These are phyloP conservation scores for Mitragyna speciosa DNA, from an alignment of 257 asterid species.

Conservation along the genomic window DNA sequence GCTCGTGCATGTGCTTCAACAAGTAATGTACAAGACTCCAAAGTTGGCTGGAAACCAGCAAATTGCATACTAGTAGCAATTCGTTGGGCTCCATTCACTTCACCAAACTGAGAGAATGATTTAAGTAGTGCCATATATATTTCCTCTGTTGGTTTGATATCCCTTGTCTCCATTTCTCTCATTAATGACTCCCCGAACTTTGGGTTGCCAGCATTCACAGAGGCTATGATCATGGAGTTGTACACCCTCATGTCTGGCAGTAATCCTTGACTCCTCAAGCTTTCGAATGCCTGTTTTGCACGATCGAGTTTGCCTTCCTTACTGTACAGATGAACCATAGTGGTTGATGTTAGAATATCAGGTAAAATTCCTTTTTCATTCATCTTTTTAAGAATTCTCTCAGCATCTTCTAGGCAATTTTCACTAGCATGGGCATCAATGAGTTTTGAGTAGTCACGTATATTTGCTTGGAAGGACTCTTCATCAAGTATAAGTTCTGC, in stretches of 20 bases:
- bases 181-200: conserved; percentile 38
- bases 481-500: conserved; percentile 71
- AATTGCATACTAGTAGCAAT: conserved; percentile 51
- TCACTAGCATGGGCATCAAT: conserved; percentile 55
- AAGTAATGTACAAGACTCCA: conserved; percentile 55
- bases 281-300: conserved; percentile 55
- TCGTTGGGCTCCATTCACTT: conserved; percentile 37
- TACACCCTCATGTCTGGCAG: conserved; percentile 60
- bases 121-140: conserved; percentile 65
- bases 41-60: conserved; percentile 41
- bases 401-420: conserved; percentile 59
- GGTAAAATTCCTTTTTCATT: conserved; percentile 57
- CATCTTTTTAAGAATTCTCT: conserved; percentile 76
- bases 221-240: conserved; percentile 65
- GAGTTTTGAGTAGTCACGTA: conserved; percentile 70
- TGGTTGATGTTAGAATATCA: conserved; percentile 53
- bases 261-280: conserved; percentile 49
- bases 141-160: conserved; percentile 52
- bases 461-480: conserved; percentile 67
- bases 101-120: conserved; percentile 46
- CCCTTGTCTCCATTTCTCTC: conserved; percentile 60
- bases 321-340: conserved; percentile 62
- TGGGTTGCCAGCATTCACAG: conserved; percentile 59
- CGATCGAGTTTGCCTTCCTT: conserved; percentile 55
- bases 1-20: conserved; percentile 57